These are phyloP conservation scores for Xylariaceae sp. DNA, from an alignment of 2,329 filamentous ascomycete genomes.

Conservation along the genomic window DNA sequence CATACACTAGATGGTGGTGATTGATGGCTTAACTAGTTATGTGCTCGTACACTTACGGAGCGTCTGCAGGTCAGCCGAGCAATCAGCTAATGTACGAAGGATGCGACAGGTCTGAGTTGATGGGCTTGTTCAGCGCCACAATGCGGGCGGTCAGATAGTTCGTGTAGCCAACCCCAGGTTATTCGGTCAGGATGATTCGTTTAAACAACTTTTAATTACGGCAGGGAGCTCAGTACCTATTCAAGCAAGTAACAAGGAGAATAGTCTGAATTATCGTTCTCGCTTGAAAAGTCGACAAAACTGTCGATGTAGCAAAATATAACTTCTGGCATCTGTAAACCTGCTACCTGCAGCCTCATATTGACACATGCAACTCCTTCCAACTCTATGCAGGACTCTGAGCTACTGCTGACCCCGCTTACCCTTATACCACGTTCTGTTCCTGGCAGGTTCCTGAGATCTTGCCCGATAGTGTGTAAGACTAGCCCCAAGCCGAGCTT, in stretches of 20 bases:
- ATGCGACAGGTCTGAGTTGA: no score
- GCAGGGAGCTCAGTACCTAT: no score
- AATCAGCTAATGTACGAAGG: background rate
- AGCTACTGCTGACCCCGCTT: conserved; percentile 2
- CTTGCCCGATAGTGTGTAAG: background rate
- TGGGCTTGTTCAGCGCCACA: conserved; percentile 16
- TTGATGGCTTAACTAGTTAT: conserved; percentile 9
- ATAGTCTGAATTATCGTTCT: no score
- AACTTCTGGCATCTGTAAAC: no score
- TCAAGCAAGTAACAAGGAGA: no score
- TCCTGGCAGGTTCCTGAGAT: conserved; percentile 21
- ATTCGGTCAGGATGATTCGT: no score
- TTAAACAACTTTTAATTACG: no score
- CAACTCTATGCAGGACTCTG: background rate
- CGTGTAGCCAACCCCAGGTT: no score
- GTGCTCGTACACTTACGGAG: background rate
- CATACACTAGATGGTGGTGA: conserved; percentile 8
- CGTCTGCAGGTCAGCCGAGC: conserved; percentile 17
- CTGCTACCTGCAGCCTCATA: no score
- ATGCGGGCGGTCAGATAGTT: conserved; percentile 17
- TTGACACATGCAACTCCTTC: no score
- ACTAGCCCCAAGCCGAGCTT: conserved; percentile 1
- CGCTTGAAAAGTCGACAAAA: no score
- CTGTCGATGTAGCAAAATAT: no score
- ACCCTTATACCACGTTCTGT: conserved; percentile 22